Evolutionary conservation across 768 basidiomycete genomes (phyloP), one percentile per base, ranked within the genome.

Genomic region (Tephrocybe sp.): DNA sequence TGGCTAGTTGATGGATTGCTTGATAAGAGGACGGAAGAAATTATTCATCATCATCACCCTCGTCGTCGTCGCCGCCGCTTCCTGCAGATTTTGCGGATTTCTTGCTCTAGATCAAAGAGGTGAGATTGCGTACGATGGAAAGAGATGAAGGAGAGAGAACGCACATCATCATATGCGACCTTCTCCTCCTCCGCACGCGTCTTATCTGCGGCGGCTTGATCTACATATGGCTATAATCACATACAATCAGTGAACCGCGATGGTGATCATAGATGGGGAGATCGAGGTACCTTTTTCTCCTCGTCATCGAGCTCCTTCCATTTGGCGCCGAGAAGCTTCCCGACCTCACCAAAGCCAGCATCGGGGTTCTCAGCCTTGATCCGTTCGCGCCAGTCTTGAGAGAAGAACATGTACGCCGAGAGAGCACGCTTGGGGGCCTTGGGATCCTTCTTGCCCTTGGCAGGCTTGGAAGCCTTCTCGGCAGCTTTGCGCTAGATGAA

Each of bases 341-440:
- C 96, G 51, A 97, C 81, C 68, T 96, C 92, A 56, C 94, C 95
- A 64, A 98, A 98, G 48, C 87, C 79, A 24, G 92, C 93, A 51
- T 94, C 92, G 41, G 95, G 95, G 74, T 98, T 96, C 74, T 97
- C 93, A 50, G 82, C 64, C 84, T 95, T 96, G 80, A 98, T 90
- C 66, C 89, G 83, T 71, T 95, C 89, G 65, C 95, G 82, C 90
- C 92, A 89, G 69, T 93, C 95, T 69, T 94, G 90, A 60, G 84
- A 86, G 80, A 98, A 98, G 87, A 94, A 94, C 96, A 98, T 97
- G 76, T 97, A 98, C 32, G 96, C 93, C 25, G 94, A 97, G 38
- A 97, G 79, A 0, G 92, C 89, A 46, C 94, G 84, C 75, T 98
- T 97, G 53, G 92, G 93, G 37, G 86, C 83, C 69, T 88, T 87